Base-by-base conservation (phyloP, 495 filamentous ascomycete species). In the Podospora fimiseda region DNA sequence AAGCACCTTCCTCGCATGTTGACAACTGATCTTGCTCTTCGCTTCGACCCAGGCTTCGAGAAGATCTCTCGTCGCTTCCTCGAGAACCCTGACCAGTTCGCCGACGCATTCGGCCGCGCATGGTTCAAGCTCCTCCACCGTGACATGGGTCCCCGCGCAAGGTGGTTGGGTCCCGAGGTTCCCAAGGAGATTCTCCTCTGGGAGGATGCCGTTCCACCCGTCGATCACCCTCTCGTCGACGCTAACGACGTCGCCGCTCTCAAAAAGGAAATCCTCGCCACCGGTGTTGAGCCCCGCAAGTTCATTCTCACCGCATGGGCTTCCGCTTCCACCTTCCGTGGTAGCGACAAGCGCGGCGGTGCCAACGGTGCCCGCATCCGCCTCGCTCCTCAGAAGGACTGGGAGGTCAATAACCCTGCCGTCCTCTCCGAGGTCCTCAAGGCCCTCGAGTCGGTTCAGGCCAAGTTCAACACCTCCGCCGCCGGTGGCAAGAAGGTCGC, bases 121-220 rank as follows among this genome's bases (percentile, higher is more conserved):
- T 88, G 85, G 85, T 88, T 88, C 78, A 88, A 88, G 79, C 76
- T 88, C 48, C 71, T 84, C 33, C 85, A 88, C 71, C 82, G 85
- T 67, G 85, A 88, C 63, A 75, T 88, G 70, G 85, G 85, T 14
- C 85, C 85, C 14, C 76, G 81, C 16, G 59, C 73, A 30, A 81
- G 82, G 63, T 88, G 81, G 71, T 61, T 86, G 51, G 85, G 85
- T 43, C 85, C 85, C 22, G 85, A 88, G 69, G 71, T 86, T 9
- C 85, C 85, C 9, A 61, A 66, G 8, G 84, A 88, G 68, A 70
- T 66, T 36, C 68, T 82, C 22, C 50, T 78, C 57, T 88, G 85
- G 85, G 79, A 87, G 61, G 85, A 88, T 50, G 78, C 80, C 19
- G 55, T 87, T 43, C 84, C 84, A 9, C 58, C 73, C 2, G 63